Evolutionary conservation across 441 rosid genomes (phyloP).

Genomic region (Adansonia grandidieri): DNA sequence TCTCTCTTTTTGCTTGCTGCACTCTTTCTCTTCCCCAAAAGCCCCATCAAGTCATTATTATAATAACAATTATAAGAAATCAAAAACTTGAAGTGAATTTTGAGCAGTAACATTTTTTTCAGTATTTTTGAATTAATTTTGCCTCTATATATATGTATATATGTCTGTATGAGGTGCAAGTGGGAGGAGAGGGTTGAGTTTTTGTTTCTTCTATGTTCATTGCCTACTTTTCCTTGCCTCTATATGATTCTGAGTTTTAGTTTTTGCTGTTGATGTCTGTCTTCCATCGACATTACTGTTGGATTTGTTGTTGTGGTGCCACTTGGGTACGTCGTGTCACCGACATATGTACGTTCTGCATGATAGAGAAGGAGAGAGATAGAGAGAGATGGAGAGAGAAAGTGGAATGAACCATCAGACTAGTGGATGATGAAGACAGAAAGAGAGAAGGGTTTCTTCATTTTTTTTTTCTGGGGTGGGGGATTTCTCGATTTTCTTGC

Average conservation of each 20-base stretch:
- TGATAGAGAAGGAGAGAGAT: slow-evolving; percentile 45
- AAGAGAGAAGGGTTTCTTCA: background rate
- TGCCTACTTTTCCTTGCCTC: background rate
- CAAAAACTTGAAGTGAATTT: too few relatives aligned
- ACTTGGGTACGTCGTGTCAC: slow-evolving; percentile 35
- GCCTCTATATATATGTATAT: too few relatives aligned
- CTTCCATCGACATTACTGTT: background rate
- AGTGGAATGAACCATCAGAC: background rate
- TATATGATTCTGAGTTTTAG: background rate
- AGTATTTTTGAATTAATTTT: too few relatives aligned
- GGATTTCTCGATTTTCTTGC: too few relatives aligned
- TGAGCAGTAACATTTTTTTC: too few relatives aligned
- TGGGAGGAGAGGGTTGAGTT: too few relatives aligned
- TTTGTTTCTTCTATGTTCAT: too few relatives aligned
- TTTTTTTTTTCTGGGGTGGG: background rate
- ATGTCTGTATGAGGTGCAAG: too few relatives aligned
- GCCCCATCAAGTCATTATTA: background rate
- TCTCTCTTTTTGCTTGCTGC: background rate
- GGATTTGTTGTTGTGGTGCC: slow-evolving; percentile 15
- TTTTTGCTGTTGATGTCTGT: background rate
- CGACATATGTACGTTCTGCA: slow-evolving; percentile 67
- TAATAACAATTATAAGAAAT: too few relatives aligned
- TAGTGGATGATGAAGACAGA: slow-evolving; percentile 10
- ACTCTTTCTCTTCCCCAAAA: background rate
- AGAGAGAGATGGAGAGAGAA: background rate